Evolutionary conservation across 352 stramenopile genomes (phyloP).

Genomic region (Globisporangium echinulatum): DNA sequence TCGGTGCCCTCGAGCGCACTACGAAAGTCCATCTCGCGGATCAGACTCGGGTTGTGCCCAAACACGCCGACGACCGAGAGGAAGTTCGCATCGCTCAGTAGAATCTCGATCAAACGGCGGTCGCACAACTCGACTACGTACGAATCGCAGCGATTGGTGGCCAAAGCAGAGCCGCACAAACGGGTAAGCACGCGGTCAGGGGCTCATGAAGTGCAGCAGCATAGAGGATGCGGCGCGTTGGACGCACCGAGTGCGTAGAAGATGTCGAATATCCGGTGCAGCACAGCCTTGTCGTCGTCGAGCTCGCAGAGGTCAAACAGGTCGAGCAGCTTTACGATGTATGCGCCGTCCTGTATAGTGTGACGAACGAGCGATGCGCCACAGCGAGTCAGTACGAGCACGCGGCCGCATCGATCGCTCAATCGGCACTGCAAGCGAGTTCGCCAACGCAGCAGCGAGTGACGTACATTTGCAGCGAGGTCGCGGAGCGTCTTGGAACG

Average conservation of each 20-base stretch:
- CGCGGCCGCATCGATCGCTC: too few species aligned
- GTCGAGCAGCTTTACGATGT: conserved; percentile 68
- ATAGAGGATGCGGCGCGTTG: too few species aligned
- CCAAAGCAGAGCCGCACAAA: too few species aligned
- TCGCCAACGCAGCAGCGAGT: neutral
- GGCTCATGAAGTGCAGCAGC: neutral
- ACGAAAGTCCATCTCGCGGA: conserved; percentile 72
- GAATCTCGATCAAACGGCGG: conserved; percentile 50
- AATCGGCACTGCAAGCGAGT: too few species aligned
- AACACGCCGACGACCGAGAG: conserved; percentile 78
- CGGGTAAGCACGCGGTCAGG: too few species aligned
- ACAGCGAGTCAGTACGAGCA: too few species aligned
- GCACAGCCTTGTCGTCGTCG: conserved; percentile 44
- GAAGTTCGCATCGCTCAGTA: conserved; percentile 74
- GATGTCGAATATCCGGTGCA: conserved; percentile 70
- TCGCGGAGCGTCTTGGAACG: conserved; percentile 43
- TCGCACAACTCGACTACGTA: conserved; percentile 69
- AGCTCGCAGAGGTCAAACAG: conserved; percentile 69
- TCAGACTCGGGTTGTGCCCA: conserved; percentile 69
- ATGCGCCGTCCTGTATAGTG: conserved; percentile 43
- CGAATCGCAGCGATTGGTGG: too few species aligned
- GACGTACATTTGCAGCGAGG: conserved; percentile 35
- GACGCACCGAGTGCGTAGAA: conserved; percentile 60
- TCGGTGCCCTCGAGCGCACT: conserved; percentile 45
- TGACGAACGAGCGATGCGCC: too few species aligned